Percentiles rank a stretch among this genome's conserved stretches.
phyloP scores from a whole-genome alignment of 352 stramenopile genomes.

The Phytophthora pseudosyringae region DNA sequence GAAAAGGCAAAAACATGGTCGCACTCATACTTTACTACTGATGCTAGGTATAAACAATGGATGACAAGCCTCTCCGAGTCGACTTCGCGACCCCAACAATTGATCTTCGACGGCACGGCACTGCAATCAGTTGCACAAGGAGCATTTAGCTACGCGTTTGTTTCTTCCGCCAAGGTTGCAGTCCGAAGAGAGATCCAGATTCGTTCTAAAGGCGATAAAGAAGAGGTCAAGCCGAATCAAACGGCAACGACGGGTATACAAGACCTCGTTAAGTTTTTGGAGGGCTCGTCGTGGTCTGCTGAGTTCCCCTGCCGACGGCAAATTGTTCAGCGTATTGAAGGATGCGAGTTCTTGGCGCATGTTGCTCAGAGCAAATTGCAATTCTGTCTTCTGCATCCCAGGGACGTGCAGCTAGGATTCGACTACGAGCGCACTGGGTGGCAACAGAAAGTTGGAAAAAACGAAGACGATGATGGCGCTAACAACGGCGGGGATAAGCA shows the following conservation, averaged over 20 bases:
- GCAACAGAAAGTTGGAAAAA: constrained; percentile 24
- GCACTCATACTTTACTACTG: constrained; percentile 1
- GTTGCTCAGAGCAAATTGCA: constrained; percentile 65
- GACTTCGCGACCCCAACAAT: constrained; percentile 38
- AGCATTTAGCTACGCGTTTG: constrained; percentile 64
- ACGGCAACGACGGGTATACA: neutral
- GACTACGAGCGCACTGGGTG: constrained; percentile 58
- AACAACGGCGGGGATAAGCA: constrained; percentile 6
- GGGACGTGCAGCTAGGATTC: constrained; percentile 18
- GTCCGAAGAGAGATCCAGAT: constrained; percentile 14
- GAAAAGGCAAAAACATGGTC: neutral
- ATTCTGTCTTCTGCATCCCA: constrained; percentile 38
- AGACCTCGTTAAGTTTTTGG: constrained; percentile 20
- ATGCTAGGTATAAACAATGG: constrained; percentile 44
- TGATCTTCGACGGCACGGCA: constrained; percentile 52
- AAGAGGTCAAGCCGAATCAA: neutral
- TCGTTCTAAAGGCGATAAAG: neutral
- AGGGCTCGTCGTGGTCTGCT: constrained; percentile 19
- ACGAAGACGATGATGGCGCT: constrained; percentile 20
- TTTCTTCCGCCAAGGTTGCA: constrained; percentile 43
- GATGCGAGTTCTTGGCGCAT: constrained; percentile 27
- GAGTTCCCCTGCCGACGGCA: constrained; percentile 32
- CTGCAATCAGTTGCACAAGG: constrained; percentile 42
- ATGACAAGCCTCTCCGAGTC: constrained; percentile 24
- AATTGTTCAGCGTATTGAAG: constrained; percentile 32